A percentile compares a stretch with the other conserved stretches of the same genome.
Evolutionary conservation across 2,329 filamentous ascomycete species (phyloP).

Genomic region (Neopestalotiopsis rosae): DNA sequence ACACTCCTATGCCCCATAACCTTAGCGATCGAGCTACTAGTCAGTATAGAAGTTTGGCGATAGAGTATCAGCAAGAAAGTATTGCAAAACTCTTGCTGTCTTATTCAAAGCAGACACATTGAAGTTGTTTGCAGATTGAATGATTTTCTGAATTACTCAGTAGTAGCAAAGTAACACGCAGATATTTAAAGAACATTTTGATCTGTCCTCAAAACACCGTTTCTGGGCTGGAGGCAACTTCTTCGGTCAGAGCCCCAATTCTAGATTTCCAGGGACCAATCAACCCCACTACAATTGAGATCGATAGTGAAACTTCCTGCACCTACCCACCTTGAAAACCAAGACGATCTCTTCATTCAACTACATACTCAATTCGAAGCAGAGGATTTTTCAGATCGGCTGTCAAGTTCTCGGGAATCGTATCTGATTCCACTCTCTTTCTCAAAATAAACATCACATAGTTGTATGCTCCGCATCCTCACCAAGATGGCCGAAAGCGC

Average conservation of each 20-base stretch:
- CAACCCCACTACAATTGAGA: constrained; percentile 12
- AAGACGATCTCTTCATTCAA: neutral
- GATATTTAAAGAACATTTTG: neutral
- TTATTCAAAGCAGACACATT: too few relatives aligned
- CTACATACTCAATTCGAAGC: neutral
- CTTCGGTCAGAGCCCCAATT: neutral
- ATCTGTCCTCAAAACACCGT: neutral
- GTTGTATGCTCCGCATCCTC: constrained; percentile 26
- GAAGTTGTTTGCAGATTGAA: too few relatives aligned
- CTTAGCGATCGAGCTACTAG: neutral
- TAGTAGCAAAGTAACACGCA: too few relatives aligned
- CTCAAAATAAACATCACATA: neutral
- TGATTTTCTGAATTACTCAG: too few relatives aligned
- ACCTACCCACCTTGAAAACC: constrained; percentile 1
- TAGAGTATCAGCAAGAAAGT: neutral
- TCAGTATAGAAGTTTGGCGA: neutral
- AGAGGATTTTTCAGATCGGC: neutral
- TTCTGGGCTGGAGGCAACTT: neutral
- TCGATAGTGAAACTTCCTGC: neutral
- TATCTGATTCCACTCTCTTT: too few relatives aligned
- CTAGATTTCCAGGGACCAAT: constrained; percentile 10
- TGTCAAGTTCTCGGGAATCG: neutral
- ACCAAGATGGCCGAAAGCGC: constrained; percentile 69
- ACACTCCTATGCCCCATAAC: neutral
- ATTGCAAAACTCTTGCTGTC: neutral